Percentiles rank a stretch among this genome's conserved stretches.
Evolutionary conservation across 352 stramenopile genomes (phyloP).

Genomic region (Pythium aristosporum): DNA sequence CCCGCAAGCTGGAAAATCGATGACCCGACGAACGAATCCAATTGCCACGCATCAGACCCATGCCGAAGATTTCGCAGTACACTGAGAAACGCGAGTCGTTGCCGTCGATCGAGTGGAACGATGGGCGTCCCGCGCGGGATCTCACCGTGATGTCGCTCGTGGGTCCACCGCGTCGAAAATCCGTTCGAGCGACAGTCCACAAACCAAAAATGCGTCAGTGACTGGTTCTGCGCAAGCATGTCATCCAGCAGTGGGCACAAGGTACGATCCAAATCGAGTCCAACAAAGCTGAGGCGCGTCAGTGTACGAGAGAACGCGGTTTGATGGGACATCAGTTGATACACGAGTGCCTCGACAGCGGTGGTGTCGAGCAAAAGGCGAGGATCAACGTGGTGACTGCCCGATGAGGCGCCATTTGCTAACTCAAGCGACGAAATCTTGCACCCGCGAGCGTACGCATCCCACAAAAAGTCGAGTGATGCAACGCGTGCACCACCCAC

Average conservation of each 20-base stretch:
- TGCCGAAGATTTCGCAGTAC: too few species aligned
- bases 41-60: too few species aligned
- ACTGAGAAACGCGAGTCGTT: too few species aligned
- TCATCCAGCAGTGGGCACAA: not conserved
- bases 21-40: too few species aligned
- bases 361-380: not conserved
- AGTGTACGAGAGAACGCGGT: not conserved
- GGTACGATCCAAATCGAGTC: not conserved
- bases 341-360: not conserved
- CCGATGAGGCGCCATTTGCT: not conserved
- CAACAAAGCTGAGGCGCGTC: not conserved
- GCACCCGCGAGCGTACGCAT: not conserved
- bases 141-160: not conserved
- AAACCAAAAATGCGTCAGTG: not conserved
- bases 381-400: not conserved
- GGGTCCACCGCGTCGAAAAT: not conserved
- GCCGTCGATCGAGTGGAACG: too few species aligned
- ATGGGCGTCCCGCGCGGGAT: too few species aligned
- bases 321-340: constrained; percentile 1
- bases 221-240: constrained; percentile 1
- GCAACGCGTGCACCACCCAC: not conserved
- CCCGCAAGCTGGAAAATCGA: too few species aligned
- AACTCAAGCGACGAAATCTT: constrained; percentile 7
- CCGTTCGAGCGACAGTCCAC: not conserved
- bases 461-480: constrained; percentile 3